Evolutionary conservation across 108 stramenopile species (phyloP), one percentile per base, ranked within the genome.

Genomic region (Cyclotella distinguenda): DNA sequence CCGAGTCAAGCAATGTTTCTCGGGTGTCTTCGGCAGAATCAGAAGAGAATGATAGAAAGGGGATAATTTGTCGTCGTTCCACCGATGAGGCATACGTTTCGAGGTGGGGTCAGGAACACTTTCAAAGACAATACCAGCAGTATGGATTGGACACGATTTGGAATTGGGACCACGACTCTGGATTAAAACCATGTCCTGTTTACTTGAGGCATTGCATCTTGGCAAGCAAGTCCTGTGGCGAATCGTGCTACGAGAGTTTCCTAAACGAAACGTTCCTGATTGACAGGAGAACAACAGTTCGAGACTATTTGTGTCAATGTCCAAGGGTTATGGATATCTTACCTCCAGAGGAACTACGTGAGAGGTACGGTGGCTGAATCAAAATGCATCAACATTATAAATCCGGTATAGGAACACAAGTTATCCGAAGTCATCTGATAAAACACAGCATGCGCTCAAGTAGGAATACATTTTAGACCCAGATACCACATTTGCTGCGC

Each of bases 181-280:
- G 88, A 9, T 46, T 92, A 19, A 70, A 70, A 33, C 94, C 94
- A 19, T 95, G 94, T 53, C 75, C 84, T n/a, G 81, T 80, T 19
- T 92, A 95, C 64, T 72, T 92, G 35, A 81, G 94, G 50, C 94
- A 95, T 72, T 95, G 94, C 35, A 77, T 88, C 16, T 63, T 95
- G 55, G 83, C 89, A 10, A 89, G 89, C 7, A 53, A 28, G 50
- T 62, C 45, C 54, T 51, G 53, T 33, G 73, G 89, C 5, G 62
- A 61, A 0, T 60, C 56, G 25, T 91, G 90, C 47, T 77, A 85
- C 33, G 56, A 84, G 19, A 84, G 84, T 25, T 91, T 95, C 55
- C 42, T 95, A 1, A 86, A 91, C 64, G 89, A 91, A 32, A 91
- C 89, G 15, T 88, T 64, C 53, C 56, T 91, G 45, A 86, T 82